These are phyloP conservation scores for Fallopia convolvulus DNA, from an alignment of 148 eudicot species.

Conservation along the genomic window DNA sequence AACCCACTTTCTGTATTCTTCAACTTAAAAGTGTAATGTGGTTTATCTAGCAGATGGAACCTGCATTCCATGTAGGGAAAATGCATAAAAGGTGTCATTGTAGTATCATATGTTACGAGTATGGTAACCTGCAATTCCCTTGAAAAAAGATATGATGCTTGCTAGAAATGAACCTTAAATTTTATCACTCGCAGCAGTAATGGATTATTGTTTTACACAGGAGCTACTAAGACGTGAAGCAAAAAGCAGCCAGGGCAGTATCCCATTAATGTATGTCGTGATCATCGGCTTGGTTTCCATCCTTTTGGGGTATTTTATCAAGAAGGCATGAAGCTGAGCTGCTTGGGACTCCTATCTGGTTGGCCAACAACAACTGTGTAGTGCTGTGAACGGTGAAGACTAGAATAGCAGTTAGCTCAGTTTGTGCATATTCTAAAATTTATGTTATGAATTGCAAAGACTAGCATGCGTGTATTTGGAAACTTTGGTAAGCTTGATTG, in stretches of 20 bases:
- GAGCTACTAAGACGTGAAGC: slow-evolving; percentile 54
- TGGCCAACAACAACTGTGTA: neutral
- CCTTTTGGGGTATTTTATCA: slow-evolving; percentile 54
- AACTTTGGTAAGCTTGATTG: neutral
- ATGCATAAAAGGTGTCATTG: neutral
- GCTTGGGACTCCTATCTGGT: slow-evolving; percentile 11
- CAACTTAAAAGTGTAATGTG: too few species aligned
- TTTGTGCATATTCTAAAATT: slow-evolving; percentile 3
- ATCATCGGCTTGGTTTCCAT: slow-evolving; percentile 54
- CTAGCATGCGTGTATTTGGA: neutral
- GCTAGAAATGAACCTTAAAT: neutral
- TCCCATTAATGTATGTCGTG: slow-evolving; percentile 42
- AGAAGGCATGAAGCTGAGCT: slow-evolving; percentile 22
- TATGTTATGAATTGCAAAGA: neutral
- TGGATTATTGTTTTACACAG: slow-evolving; percentile 19
- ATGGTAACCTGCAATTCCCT: neutral
- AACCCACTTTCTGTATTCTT: too few species aligned
- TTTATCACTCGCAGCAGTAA: neutral
- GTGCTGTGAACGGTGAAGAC: neutral
- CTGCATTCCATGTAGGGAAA: neutral
- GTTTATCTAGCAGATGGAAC: neutral
- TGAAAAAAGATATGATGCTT: neutral
- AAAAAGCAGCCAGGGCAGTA: slow-evolving; percentile 34
- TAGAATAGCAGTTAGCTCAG: neutral
- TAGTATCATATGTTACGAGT: neutral